A percentile compares a stretch with the other conserved stretches of the same genome.
These are phyloP conservation scores for Solanum hybrid DNA, from an alignment of 305 asterid genomes.

Conservation along the genomic window DNA sequence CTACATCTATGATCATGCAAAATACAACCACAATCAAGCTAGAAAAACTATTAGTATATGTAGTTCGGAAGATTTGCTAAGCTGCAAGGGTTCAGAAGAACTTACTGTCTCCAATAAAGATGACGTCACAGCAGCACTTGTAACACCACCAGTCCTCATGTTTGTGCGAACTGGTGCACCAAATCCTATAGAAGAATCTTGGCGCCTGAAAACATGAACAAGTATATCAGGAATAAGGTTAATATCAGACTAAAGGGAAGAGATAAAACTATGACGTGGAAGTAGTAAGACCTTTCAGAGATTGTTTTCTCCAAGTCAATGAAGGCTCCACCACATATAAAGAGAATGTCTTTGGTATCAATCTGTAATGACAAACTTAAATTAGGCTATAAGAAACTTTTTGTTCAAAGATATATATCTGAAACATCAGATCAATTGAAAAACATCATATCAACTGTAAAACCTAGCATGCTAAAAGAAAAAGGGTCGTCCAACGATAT, in stretches of 20 bases:
- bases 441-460: background rate
- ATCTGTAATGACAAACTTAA: conserved; percentile 36
- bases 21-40: conserved; percentile 1
- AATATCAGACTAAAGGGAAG: background rate
- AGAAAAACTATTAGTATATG: background rate
- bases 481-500: background rate
- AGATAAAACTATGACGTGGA: background rate
- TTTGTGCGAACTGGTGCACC: conserved; percentile 94
- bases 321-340: conserved; percentile 95
- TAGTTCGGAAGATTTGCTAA: background rate
- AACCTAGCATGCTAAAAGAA: background rate
- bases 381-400: background rate
- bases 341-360: conserved; percentile 94
- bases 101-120: conserved; percentile 83
- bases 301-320: conserved; percentile 92
- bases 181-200: conserved; percentile 94
- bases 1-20: background rate
- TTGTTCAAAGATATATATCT: background rate
- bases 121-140: conserved; percentile 75
- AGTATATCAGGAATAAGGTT: background rate
- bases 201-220: conserved; percentile 55
- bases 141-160: conserved; percentile 72
- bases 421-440: background rate
- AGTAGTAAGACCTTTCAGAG: conserved; percentile 67
- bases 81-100: background rate